These are phyloP conservation scores for Tulasnella sp. DNA, from an alignment of 768 basidiomycete species.

Conservation along the genomic window DNA sequence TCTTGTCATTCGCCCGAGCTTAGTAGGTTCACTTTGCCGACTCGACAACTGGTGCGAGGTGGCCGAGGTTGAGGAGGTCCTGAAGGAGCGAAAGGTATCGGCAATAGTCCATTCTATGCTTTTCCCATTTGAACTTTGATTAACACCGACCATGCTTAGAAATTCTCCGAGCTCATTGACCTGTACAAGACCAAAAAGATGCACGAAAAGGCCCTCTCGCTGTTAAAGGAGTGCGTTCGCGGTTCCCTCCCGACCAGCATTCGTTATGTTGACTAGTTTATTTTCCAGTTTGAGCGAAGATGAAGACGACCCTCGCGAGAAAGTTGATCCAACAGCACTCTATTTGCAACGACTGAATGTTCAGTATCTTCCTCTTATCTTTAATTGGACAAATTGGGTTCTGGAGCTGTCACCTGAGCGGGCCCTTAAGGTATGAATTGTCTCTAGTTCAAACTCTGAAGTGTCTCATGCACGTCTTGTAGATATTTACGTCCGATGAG, in stretches of 20 bases:
- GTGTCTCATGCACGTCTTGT: neutral
- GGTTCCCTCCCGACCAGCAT: neutral
- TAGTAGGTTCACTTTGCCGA: constrained; percentile 84
- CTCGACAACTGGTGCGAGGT: constrained; percentile 98
- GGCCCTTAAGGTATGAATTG: constrained; percentile 55
- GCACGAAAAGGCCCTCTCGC: constrained; percentile 80
- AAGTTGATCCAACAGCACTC: constrained; percentile 74
- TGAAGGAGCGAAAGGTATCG: constrained; percentile 69
- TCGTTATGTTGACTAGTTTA: neutral
- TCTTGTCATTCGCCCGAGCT: constrained; percentile 69
- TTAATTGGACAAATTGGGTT: constrained; percentile 79
- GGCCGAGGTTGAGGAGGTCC: constrained; percentile 82
- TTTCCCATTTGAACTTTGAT: neutral
- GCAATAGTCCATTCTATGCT: neutral
- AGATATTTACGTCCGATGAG: constrained; percentile 97
- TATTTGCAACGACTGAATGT: constrained; percentile 91
- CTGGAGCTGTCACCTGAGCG: constrained; percentile 68
- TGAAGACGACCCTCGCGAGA: constrained; percentile 72
- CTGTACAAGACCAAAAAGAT: constrained; percentile 93
- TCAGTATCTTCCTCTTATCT: constrained; percentile 75
- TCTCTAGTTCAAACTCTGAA: neutral
- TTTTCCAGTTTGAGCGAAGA: constrained; percentile 67
- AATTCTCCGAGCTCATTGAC: constrained; percentile 85
- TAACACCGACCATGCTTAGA: constrained; percentile 48
- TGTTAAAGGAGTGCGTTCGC: constrained; percentile 73